phyloP scores from a whole-genome alignment of 2,329 filamentous ascomycete genomes.

The Escovopsis sp. region DNA sequence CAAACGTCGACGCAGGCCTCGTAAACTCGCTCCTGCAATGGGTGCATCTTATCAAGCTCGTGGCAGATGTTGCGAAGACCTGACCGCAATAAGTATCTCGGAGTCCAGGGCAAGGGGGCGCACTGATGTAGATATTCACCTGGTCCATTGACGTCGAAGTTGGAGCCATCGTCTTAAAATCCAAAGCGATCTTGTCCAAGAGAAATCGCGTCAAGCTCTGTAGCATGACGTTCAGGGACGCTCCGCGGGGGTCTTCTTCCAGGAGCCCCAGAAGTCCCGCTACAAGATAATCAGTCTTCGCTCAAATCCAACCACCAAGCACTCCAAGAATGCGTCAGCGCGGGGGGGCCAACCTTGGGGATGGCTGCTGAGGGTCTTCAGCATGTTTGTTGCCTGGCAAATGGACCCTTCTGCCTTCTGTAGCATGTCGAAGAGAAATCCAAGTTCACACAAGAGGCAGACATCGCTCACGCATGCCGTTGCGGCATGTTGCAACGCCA shows the following conservation, averaged over 20 bases:
- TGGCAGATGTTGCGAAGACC: constrained; percentile 52
- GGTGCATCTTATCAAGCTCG: constrained; percentile 65
- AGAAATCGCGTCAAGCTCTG: constrained; percentile 79
- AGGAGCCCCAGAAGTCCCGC: constrained; percentile 63
- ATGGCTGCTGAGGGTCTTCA: constrained; percentile 76
- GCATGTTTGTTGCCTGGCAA: constrained; percentile 88
- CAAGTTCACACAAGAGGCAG: constrained; percentile 85
- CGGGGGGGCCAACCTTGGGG: constrained; percentile 43
- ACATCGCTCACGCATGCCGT: constrained; percentile 67
- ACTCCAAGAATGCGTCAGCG: no score
- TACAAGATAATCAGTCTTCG: constrained; percentile 17
- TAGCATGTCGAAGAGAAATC: constrained; percentile 94
- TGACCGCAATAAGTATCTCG: neutral
- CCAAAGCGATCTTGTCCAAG: constrained; percentile 61
- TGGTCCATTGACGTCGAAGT: constrained; percentile 54
- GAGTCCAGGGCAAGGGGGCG: neutral
- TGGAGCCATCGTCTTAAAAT: constrained; percentile 55
- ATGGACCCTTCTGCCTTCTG: constrained; percentile 89
- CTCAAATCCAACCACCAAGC: neutral
- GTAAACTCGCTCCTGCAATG: constrained; percentile 79
- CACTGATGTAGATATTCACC: constrained; percentile 19
- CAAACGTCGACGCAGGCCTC: constrained; percentile 60
- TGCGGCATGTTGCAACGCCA: constrained; percentile 77
- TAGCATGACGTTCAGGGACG: constrained; percentile 64
- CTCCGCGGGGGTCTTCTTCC: constrained; percentile 65